Evolutionary conservation across 257 asterid genomes (phyloP).

Genomic region (Solanum arcanum): DNA sequence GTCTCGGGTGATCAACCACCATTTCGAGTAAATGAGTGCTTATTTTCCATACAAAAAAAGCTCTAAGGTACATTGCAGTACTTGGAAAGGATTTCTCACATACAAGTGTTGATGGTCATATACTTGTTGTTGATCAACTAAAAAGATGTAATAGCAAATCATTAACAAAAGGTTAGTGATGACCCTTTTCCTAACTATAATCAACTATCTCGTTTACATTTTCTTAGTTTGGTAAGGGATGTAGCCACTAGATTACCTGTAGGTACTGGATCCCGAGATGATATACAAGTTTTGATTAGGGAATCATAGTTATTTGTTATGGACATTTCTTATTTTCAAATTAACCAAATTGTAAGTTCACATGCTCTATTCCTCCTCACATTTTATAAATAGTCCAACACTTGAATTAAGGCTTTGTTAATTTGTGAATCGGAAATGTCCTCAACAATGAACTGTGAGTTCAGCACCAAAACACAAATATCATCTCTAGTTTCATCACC

Average conservation of each 20-base stretch:
- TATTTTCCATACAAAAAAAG: slow-evolving; percentile 79
- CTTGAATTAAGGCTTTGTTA: background rate
- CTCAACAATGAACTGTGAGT: background rate
- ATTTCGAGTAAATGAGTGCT: slow-evolving; percentile 71
- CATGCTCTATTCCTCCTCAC: background rate
- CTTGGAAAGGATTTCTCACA: slow-evolving; percentile 79
- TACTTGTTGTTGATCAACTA: slow-evolving; percentile 77
- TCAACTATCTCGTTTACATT: slow-evolving; percentile 28
- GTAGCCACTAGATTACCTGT: background rate
- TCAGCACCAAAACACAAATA: background rate
- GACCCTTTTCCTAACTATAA: slow-evolving; percentile 78
- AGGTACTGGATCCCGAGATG: background rate
- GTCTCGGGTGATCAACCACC: slow-evolving; percentile 59
- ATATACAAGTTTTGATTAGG: background rate
- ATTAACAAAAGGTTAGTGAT: slow-evolving; percentile 75
- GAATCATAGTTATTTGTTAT: no score
- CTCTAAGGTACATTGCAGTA: slow-evolving; percentile 62
- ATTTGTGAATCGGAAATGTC: background rate
- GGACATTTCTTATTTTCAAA: no score
- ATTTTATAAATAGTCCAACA: background rate
- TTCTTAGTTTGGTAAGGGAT: background rate
- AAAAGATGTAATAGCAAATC: slow-evolving; percentile 96
- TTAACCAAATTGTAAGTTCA: background rate
- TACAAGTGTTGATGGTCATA: slow-evolving; percentile 79
- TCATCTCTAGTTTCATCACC: no score